Percentiles rank a stretch among this genome's conserved stretches.
Conservation (phyloP, 2,329 filamentous ascomycete species). For the Gaeumannomyces tritici region DNA sequence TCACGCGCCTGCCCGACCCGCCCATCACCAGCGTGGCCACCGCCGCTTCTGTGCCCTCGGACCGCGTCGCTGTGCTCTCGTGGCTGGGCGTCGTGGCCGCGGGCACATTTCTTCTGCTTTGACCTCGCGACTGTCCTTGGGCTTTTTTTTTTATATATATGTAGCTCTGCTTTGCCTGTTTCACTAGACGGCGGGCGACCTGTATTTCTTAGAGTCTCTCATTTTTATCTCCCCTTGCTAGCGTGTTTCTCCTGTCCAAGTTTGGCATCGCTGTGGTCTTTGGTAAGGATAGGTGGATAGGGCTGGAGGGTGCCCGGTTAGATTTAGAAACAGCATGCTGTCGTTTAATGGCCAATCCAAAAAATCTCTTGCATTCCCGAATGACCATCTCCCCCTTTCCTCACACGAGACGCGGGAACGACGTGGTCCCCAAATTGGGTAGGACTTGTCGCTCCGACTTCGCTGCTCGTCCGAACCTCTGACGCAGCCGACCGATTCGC, state of each 20-base stretch:
- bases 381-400: neutral
- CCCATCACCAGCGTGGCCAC: neutral
- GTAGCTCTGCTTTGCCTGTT: neutral
- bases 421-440: too few species aligned
- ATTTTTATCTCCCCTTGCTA: neutral
- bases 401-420: too few species aligned
- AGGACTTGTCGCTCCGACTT: too few species aligned
- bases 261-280: too few species aligned
- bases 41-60: neutral
- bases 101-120: neutral
- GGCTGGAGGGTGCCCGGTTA: too few species aligned
- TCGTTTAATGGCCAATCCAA: too few species aligned
- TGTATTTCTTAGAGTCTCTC: neutral
- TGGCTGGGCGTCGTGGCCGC: neutral
- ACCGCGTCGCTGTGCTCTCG: neutral
- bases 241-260: neutral
- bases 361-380: neutral
- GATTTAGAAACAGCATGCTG: too few species aligned
- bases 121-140: neutral
- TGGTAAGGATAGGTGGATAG: neutral
- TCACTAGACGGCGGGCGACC: neutral
- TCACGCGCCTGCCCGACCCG: neutral
- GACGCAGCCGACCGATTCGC: too few species aligned
- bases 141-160: neutral
- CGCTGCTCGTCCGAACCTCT: too few species aligned